Evolutionary conservation across 2,329 filamentous ascomycete species (phyloP).

Genomic region (Pleoardoris graminearum): DNA sequence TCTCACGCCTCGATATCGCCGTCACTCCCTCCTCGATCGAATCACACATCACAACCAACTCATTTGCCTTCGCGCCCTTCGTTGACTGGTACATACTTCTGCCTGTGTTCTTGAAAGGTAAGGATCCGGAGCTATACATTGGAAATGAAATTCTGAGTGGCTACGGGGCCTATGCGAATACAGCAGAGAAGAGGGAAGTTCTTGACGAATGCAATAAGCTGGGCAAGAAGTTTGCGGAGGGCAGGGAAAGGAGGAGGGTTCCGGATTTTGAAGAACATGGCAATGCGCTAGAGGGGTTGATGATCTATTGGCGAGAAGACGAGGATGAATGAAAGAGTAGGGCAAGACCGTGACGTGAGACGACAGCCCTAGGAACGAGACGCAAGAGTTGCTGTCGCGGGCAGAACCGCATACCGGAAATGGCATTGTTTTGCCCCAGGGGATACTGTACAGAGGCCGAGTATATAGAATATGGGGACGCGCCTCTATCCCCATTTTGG

Average conservation of each 20-base stretch:
- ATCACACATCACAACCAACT: constrained; percentile 19
- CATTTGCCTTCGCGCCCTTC: constrained; percentile 44
- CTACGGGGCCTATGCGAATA: constrained; percentile 31
- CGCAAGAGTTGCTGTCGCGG: too few relatives aligned
- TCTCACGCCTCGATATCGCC: constrained; percentile 26
- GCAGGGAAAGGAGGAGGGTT: constrained; percentile 21
- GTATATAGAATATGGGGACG: too few relatives aligned
- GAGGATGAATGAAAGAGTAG: constrained; percentile 11
- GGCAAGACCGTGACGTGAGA: too few relatives aligned
- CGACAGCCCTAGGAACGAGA: not conserved
- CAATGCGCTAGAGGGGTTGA: constrained; percentile 38
- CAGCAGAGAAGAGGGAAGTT: constrained; percentile 26
- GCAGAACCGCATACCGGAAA: too few relatives aligned
- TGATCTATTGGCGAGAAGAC: constrained; percentile 31
- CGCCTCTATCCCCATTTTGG: too few relatives aligned
- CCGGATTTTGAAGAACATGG: constrained; percentile 36
- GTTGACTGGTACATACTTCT: constrained; percentile 43
- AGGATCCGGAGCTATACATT: constrained; percentile 39
- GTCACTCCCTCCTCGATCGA: constrained; percentile 21
- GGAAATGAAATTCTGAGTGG: constrained; percentile 43
- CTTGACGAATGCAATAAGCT: constrained; percentile 34
- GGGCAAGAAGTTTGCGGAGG: constrained; percentile 29
- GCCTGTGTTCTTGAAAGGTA: constrained; percentile 32
- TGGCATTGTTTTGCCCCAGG: too few relatives aligned
- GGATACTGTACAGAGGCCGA: too few relatives aligned